These are phyloP conservation scores for Priceomyces haplophilus DNA, from an alignment of 805 yeast genomes.

Conservation along the genomic window DNA sequence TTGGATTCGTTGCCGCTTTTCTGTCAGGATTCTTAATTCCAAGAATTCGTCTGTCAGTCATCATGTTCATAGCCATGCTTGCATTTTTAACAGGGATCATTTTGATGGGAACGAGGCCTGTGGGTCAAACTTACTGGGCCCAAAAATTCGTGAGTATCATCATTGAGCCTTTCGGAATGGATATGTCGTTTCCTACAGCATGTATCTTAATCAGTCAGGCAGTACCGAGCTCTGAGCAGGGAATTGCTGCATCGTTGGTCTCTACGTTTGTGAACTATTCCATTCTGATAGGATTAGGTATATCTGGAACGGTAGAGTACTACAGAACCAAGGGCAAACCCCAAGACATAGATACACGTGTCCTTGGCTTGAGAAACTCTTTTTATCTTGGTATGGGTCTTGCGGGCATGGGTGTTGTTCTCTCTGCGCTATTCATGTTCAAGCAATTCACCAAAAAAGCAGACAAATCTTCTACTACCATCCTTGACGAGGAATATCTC, in stretches of 20 bases:
- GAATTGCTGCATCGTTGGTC: constrained; percentile 73
- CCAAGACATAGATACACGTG: constrained; percentile 12
- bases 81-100: constrained; percentile 52
- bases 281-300: constrained; percentile 36
- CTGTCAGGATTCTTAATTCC: constrained; percentile 47
- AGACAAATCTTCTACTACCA: background rate
- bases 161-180: constrained; percentile 70
- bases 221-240: constrained; percentile 64
- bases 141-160: constrained; percentile 54
- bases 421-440: constrained; percentile 16
- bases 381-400: constrained; percentile 33
- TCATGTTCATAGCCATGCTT: constrained; percentile 49
- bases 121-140: constrained; percentile 57
- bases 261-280: constrained; percentile 71
- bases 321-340: constrained; percentile 21
- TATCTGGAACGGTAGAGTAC: constrained; percentile 33
- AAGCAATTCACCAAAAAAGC: constrained; percentile 2
- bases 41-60: constrained; percentile 44
- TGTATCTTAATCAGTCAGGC: constrained; percentile 56
- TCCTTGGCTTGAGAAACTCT: constrained; percentile 24
- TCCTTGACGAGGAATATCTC: too few relatives aligned
- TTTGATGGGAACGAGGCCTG: constrained; percentile 55
- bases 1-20: constrained; percentile 56
- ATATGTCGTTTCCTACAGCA: constrained; percentile 73
- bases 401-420: constrained; percentile 28